Base-by-base conservation (phyloP, 192 early-diverging fungal genomes). In the Linnemannia hyalina region DNA sequence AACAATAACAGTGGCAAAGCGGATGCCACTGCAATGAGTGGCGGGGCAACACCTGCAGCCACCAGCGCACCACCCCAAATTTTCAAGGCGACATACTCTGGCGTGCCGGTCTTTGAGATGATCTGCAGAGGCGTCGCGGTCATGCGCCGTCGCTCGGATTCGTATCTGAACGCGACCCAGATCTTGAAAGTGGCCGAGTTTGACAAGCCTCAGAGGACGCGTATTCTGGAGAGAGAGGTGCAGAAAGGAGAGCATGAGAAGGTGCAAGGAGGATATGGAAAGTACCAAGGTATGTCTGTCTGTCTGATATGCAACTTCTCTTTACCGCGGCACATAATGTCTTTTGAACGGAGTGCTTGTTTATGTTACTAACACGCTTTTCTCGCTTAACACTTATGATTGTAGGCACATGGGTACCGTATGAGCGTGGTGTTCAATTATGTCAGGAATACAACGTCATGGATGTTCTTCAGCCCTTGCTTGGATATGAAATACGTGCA, bases 211-310 rank as follows among this genome's bases (percentile, higher is more conserved):
- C 93, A 94, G 82, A 90, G 99, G 65, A 97, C 97, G 32, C 94
- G 97, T 75, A 98, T 99, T 73, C 91, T 99, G 57, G 99, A 99
- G 86, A 91, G 95, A 75, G 98, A 98, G 84, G 93, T 98, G 15
- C 95, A 96, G 79, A 95, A 89, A 1, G 96, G 96, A 32, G 89
- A 92, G 63, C 97, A 97, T 82, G 98, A 99, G 75, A 99, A 99
- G 84, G 95, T 99, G 22, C 98, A 99, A 85, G 99, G 99, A 20
- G 99, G 99, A 18, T 99, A 99, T 87, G 98, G 98, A 75, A 98
- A 98, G 90, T 99, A 99, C 87, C 98, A 98, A 91, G 98, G 98
- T 82, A 97, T 35, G 35, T 35, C 35, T 35, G 35, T 47, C 11
- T 6, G 4, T n/a, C n/a, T 60, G 57, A 55, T 55, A 15, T 3